These are phyloP conservation scores for Myxozyma monticola DNA, from an alignment of 805 yeast genomes.

Conservation along the genomic window DNA sequence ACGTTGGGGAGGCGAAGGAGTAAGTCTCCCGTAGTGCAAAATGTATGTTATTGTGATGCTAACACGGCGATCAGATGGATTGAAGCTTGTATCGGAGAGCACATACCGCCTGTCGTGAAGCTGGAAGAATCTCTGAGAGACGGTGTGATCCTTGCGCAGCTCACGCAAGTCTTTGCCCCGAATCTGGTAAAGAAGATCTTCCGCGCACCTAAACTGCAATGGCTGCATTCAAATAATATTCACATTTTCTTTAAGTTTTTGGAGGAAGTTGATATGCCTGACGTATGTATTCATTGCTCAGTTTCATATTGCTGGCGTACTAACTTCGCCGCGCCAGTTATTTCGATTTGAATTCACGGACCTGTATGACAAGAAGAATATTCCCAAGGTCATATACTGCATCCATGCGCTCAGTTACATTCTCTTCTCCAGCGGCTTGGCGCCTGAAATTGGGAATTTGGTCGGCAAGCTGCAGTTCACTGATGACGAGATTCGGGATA, in stretches of 20 bases:
- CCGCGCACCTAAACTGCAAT: conserved; percentile 61
- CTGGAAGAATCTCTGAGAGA: conserved; percentile 70
- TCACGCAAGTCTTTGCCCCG: conserved; percentile 73
- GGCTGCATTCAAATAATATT: conserved; percentile 90
- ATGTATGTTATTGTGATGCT: background rate
- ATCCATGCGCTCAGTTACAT: conserved; percentile 83
- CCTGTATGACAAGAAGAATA: conserved; percentile 83
- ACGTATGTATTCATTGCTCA: conserved; percentile 42
- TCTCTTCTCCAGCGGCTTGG: conserved; percentile 55
- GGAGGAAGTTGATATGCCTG: conserved; percentile 74
- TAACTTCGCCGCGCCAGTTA: conserved; percentile 18
- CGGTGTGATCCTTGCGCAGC: conserved; percentile 81
- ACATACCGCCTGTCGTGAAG: conserved; percentile 56
- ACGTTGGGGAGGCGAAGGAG: conserved; percentile 74
- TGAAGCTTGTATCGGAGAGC: conserved; percentile 59
- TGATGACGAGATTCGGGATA: conserved; percentile 64
- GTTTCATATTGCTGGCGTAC: background rate
- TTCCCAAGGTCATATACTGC: conserved; percentile 92
- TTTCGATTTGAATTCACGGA: conserved; percentile 92
- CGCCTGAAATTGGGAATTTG: conserved; percentile 54
- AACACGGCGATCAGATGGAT: conserved; percentile 55
- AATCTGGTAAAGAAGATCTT: conserved; percentile 55
- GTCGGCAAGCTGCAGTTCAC: conserved; percentile 64
- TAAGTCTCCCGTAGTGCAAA: conserved; percentile 21
- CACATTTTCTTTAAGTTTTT: conserved; percentile 72